Base-by-base conservation (phyloP, 2,329 filamentous ascomycete species). In the Sporothrix schenckii region DNA sequence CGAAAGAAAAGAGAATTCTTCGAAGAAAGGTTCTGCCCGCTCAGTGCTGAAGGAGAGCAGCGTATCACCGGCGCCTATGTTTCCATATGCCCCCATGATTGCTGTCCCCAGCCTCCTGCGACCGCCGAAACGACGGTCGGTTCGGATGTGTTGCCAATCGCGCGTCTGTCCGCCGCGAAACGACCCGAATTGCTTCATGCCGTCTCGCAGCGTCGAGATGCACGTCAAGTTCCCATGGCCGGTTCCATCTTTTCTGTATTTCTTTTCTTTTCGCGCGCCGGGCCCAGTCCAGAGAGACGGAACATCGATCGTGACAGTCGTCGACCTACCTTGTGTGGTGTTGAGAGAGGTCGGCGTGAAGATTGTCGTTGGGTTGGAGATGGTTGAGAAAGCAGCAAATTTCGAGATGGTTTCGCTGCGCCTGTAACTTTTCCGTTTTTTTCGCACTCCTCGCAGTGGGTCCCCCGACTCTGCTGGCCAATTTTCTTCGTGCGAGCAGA, bases 11-110 rank as follows among this genome's bases (percentile, higher is more conserved):
- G 63, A 65, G 63, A 68, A 54, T 68, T 60, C 68, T 70, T 71
- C 66, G 52, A 68, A 83, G 82, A 83, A 88, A 88, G 88, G 88
- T 89, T 91, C 88, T 89, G 85, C 88, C 85, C 80, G 88, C 88
- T 87, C 88, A 84, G 81, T 87, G 84, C 83, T 84, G 85, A 83
- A 83, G 85, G 84, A 84, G 84, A 86, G 82, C 84, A 84, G 86
- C 84, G 88, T 89, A 88, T 90, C 88, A 79, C 73, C 73, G 44
- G 34, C 30, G n/a, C 10, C 63, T 54, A 41, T 16, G 56, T 53
- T 34, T 54, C 53, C 68, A 41, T 14, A 34, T 14, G 68, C 76
- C 7, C 44, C 52, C 50, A 21, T 82, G 87, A 90, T 89, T 89
- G 85, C 85, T 86, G 83, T 84, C 84, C 83, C 85, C 85, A 79